Conservation (phyloP, 495 filamentous ascomycete genomes). For the Massariosphaeria phaeospora region DNA sequence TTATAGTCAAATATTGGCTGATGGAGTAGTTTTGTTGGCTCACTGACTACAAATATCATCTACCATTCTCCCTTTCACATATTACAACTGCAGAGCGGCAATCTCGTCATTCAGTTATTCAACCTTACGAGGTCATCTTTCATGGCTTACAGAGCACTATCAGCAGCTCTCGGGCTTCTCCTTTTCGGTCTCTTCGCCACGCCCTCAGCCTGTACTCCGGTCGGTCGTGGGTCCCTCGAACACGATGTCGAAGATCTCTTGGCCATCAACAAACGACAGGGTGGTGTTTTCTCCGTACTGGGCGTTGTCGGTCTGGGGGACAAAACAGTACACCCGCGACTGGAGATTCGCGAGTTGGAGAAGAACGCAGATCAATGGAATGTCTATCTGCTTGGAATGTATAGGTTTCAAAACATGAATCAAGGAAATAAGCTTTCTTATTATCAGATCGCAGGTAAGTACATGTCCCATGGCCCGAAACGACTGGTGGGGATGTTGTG, state of each 20-base stretch:
- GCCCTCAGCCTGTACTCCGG: conserved; percentile 1
- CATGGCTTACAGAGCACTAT: not conserved
- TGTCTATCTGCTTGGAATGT: conserved; percentile 53
- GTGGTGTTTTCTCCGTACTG: conserved; percentile 16
- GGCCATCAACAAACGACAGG: not conserved
- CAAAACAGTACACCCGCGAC: conserved; percentile 33
- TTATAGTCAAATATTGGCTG: too few relatives aligned
- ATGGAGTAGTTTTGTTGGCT: too few relatives aligned
- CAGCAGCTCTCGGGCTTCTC: not conserved
- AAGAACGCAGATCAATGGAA: conserved; percentile 55
- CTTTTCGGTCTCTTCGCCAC: not conserved
- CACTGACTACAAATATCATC: too few relatives aligned
- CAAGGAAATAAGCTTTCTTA: conserved; percentile 53
- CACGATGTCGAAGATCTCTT: conserved; percentile 2
- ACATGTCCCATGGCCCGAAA: too few relatives aligned
- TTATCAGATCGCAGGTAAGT: conserved; percentile 57
- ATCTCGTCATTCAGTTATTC: too few relatives aligned
- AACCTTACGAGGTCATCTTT: not conserved
- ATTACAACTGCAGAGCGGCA: too few relatives aligned
- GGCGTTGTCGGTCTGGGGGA: conserved; percentile 22
- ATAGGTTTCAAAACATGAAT: conserved; percentile 50
- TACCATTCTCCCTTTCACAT: too few relatives aligned
- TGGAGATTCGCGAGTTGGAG: conserved; percentile 56
- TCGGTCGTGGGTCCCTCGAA: not conserved
- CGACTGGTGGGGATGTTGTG: too few relatives aligned